Percentiles rank a stretch among this genome's conserved stretches.
These are phyloP conservation scores for Reticulascus tulasneorum DNA, from an alignment of 2,329 filamentous ascomycete species.

Conservation along the genomic window DNA sequence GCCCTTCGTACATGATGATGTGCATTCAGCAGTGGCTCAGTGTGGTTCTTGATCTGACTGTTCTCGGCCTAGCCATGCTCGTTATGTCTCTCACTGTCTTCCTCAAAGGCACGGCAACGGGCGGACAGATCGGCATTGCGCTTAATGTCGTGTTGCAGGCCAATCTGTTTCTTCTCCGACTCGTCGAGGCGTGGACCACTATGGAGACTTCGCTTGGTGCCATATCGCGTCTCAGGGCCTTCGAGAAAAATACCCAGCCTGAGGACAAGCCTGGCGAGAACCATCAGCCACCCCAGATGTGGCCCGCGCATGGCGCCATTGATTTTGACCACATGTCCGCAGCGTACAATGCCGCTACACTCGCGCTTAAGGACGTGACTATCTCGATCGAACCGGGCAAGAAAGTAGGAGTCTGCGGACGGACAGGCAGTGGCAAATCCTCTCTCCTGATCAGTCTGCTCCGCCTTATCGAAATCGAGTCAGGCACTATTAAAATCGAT, in stretches of 20 bases:
- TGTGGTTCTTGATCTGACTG: conserved; percentile 46
- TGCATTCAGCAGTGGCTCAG: conserved; percentile 55
- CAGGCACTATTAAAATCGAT: conserved; percentile 32
- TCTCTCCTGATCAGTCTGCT: conserved; percentile 29
- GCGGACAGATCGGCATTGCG: conserved; percentile 17
- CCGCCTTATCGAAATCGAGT: conserved; percentile 40
- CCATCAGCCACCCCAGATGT: conserved; percentile 18
- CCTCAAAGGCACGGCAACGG: conserved; percentile 6
- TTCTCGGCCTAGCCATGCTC: conserved; percentile 40
- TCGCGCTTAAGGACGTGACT: conserved; percentile 13
- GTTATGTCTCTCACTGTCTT: conserved; percentile 40
- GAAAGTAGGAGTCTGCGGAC: conserved; percentile 30
- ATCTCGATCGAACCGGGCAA: conserved; percentile 23
- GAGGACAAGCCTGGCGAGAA: conserved; percentile 22
- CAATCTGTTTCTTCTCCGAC: conserved; percentile 24
- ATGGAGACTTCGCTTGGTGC: conserved; percentile 25
- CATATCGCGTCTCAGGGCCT: conserved; percentile 22
- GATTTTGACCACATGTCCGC: conserved; percentile 27
- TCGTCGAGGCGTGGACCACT: conserved; percentile 25
- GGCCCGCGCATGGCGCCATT: conserved; percentile 27
- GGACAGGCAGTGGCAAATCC: conserved; percentile 24
- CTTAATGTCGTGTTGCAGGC: conserved; percentile 22
- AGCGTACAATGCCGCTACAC: conserved; percentile 20
- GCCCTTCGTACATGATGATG: conserved; percentile 53
- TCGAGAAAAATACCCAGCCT: conserved; percentile 19